phyloP scores from a whole-genome alignment of 306 rosid species.

The Cucurbita pepo region DNA sequence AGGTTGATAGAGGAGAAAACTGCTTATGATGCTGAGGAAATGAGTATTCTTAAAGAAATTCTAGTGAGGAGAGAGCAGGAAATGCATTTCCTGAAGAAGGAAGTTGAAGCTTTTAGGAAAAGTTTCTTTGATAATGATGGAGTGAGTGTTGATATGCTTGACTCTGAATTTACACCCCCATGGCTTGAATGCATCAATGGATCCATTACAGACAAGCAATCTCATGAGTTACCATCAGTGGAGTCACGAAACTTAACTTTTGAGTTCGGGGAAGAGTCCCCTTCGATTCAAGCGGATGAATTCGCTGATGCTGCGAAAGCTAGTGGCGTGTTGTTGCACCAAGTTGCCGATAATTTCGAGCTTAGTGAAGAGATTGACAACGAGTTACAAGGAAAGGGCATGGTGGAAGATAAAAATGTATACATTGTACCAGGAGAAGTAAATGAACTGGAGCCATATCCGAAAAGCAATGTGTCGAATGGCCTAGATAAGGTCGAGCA shows the following conservation, averaged over 20 bases:
- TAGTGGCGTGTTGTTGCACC: constrained; percentile 5
- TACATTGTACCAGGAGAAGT: constrained; percentile 1
- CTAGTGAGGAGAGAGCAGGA: constrained; percentile 40
- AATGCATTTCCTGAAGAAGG: constrained; percentile 32
- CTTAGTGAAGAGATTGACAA: background rate
- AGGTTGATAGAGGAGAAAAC: constrained; percentile 34
- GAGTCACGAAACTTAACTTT: constrained; percentile 8
- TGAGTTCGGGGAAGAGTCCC: constrained; percentile 17
- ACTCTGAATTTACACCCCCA: constrained; percentile 7
- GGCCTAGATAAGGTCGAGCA: constrained; percentile 8
- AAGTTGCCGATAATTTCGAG: background rate
- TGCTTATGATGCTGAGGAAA: constrained; percentile 38
- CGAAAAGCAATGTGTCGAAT: background rate
- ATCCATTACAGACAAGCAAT: constrained; percentile 6
- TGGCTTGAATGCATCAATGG: background rate
- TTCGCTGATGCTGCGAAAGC: constrained; percentile 2
- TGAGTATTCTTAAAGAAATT: constrained; percentile 43
- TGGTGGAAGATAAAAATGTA: constrained; percentile 4
- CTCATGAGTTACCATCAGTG: constrained; percentile 13
- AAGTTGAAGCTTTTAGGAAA: constrained; percentile 23
- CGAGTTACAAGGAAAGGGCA: constrained; percentile 10
- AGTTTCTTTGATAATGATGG: constrained; percentile 17
- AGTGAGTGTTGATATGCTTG: constrained; percentile 13
- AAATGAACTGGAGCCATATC: background rate
- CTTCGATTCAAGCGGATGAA: constrained; percentile 4